A percentile compares a stretch with the other conserved stretches of the same genome.
These are phyloP conservation scores for Platanus orientalis DNA, from an alignment of 164 flowering plant species.

Conservation along the genomic window DNA sequence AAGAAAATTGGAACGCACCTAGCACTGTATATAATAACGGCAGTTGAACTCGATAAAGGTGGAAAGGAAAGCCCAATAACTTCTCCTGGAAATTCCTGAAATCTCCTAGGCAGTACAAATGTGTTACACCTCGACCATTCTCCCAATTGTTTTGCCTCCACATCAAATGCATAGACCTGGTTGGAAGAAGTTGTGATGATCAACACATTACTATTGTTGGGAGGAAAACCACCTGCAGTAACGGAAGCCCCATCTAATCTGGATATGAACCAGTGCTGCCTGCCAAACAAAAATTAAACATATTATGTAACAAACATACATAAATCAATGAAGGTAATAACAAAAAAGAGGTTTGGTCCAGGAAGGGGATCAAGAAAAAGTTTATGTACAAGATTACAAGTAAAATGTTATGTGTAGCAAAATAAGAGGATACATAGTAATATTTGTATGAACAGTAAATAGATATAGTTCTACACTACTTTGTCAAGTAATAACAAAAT, in stretches of 20 bases:
- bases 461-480: too few relatives aligned
- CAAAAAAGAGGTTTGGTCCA: too few relatives aligned
- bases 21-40: conserved; percentile 78
- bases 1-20: conserved; percentile 41
- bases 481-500: too few relatives aligned
- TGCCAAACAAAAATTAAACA: conserved; percentile 25
- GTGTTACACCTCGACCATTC: conserved; percentile 76
- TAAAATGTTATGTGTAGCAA: too few relatives aligned
- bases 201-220: conserved; percentile 65
- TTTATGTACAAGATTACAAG: too few relatives aligned
- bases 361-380: too few relatives aligned
- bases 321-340: too few relatives aligned
- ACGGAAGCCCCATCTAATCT: conserved; percentile 91
- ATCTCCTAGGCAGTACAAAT: conserved; percentile 62
- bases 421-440: too few relatives aligned
- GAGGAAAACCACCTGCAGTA: conserved; percentile 91
- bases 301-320: background rate
- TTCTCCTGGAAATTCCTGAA: conserved; percentile 91
- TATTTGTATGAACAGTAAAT: too few relatives aligned
- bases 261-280: conserved; percentile 98
- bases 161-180: conserved; percentile 84
- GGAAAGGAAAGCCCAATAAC: conserved; percentile 88
- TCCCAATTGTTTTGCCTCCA: conserved; percentile 79
- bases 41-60: conserved; percentile 47
- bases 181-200: conserved; percentile 77